Percentiles rank a stretch among this genome's conserved stretches.
Evolutionary conservation across 345 rosid genomes (phyloP).

Genomic region (Hibiscus tridactylites): DNA sequence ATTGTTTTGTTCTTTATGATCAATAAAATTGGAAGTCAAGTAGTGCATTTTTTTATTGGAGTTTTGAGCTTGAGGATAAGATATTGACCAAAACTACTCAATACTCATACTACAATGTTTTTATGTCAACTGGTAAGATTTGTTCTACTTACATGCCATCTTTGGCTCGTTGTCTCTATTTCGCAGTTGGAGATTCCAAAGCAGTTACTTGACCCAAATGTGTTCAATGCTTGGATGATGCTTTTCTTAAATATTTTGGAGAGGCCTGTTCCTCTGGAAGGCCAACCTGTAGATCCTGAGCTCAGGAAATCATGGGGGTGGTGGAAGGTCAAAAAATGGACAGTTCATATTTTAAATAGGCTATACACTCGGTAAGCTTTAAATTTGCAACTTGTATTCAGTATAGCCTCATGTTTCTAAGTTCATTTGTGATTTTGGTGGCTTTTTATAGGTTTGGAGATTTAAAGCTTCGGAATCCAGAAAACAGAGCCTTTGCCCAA

Average conservation of each 20-base stretch:
- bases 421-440: neutral
- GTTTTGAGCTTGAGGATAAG: neutral
- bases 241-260: conserved; percentile 86
- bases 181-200: conserved; percentile 92
- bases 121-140: neutral
- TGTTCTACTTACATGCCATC: neutral
- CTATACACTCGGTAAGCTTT: conserved; percentile 70
- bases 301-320: conserved; percentile 97
- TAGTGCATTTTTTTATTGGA: neutral
- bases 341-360: conserved; percentile 90
- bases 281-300: conserved; percentile 87
- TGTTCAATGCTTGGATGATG: conserved; percentile 92
- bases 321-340: conserved; percentile 99
- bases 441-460: conserved; percentile 81
- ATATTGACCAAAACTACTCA: neutral
- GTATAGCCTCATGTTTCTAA: neutral
- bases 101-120: neutral
- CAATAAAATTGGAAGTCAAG: neutral
- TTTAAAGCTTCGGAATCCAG: conserved; percentile 78
- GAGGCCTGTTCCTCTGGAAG: conserved; percentile 92
- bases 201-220: conserved; percentile 65
- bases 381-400: neutral
- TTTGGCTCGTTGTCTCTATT: neutral
- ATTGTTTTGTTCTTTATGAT: neutral
- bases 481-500: conserved; percentile 79